Base-by-base conservation (phyloP, 2,329 filamentous ascomycete species). In the Ceratocystiopsis brevicomis region DNA sequence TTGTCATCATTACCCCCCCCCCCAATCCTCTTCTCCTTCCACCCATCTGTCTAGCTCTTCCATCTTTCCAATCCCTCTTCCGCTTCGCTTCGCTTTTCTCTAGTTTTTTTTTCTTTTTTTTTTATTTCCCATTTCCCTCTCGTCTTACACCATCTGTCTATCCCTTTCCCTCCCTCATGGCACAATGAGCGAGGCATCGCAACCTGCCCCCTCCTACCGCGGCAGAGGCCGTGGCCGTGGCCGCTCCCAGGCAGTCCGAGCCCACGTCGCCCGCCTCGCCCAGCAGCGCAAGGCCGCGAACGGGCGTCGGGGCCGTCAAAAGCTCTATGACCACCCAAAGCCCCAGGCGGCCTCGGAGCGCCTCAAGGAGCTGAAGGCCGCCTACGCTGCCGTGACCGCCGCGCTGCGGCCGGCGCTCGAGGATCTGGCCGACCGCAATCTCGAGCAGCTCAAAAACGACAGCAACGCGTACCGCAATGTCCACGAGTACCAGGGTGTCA, bases 331-430 rank as follows among this genome's bases (percentile, higher is more conserved):
- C 47, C 66, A 70, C 49, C 59, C 64, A 48, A 66, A 64, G 48
- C 65, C 69, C 43, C 72, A 76, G 54, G 71, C 70, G 41, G 66
- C 67, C 45, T 70, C 73, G 50, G 71, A 76, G 55, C 74, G 79
- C 44, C 73, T 78, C 54, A 67, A 78, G 50, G 70, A 79, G 51
- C 64, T 83, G 52, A 78, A 78, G 57, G 72, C 73, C 44, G 66
- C 66, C 19, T 83, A 73, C 57, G 67, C 73, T n/a, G 63, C 68
- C 45, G 69, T 83, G 42, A 68, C 73, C 46, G 69, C 72, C 51
- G 65, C 70, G 30, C 59, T 81, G 51, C 81, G 79, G 56, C 71
- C 72, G 15, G 67, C 75, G 11, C 62, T 81, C 14, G 73, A 76
- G 46, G 76, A 81, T 53, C 63, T 84, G 17, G 75, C 76, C 16